Base-by-base conservation (phyloP, 768 basidiomycete species). In the Suillus tomentosus region DNA sequence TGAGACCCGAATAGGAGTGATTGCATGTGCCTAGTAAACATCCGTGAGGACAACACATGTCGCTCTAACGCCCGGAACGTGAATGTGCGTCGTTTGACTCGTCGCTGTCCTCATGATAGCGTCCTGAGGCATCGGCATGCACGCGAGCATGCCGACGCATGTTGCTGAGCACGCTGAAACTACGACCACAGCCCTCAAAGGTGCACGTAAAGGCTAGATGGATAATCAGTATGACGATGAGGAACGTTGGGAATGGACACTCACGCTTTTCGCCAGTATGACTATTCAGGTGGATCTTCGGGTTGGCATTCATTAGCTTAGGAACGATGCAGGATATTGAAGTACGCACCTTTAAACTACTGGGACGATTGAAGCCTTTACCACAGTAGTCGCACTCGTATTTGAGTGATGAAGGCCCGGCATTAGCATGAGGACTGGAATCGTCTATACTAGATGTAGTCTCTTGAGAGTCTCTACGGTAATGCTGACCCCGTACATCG, bases 141-240 rank as follows among this genome's bases (percentile, higher is more conserved):
- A 90, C 87, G 62, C 91, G 87, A 64, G 91, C 87, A 74, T 94
- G 92, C 63, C 92, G 82, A 66, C 92, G 88, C 92, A 94, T 94
- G 79, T 94, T 94, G 76, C 90, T 92, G 72, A 92, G 85, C 58
- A 93, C 92, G 71, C 90, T 92, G 76, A 94, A 94, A 72, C 88
- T 87, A 51, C 91, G 88, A 8, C 89, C 88, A 77, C 92, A 94
- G 64, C 84, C 85, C 67, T 88, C 85, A 60, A 86, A 84, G 19
- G 91, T 87, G 73, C 92, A 94, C 51, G 82, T 78, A 76, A 90
- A 92, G 10, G 92, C 92, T 93, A 73, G 64, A 36, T 4, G 55
- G 59, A 40, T 54, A 22, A 34, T 62, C 17, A 45, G 48, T 5
- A 55, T 63, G 65, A 64, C 60, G 62, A 53, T 65, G 67, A 71